Conservation (phyloP, 1,284 basidiomycete genomes). For the Cutaneotrichosporon daszewskae region DNA sequence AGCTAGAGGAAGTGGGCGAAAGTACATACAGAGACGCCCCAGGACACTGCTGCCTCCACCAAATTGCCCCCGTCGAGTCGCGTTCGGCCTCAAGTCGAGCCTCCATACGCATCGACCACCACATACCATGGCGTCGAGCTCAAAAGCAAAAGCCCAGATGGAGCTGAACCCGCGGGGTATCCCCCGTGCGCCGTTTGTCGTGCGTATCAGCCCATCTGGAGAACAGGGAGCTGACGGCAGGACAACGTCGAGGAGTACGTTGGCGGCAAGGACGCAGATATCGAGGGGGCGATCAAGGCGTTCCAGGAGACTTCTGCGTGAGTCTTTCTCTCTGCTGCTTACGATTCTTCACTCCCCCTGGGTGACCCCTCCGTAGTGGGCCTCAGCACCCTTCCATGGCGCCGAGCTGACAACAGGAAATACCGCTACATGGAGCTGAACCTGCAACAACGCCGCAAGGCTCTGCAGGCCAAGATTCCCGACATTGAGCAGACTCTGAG, state of each 20-base stretch:
- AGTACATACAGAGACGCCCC: too few species aligned
- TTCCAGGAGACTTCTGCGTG: constrained; percentile 93
- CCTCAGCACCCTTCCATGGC: too few species aligned
- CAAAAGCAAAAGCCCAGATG: constrained; percentile 28
- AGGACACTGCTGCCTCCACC: too few species aligned
- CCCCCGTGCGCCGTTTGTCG: constrained; percentile 90
- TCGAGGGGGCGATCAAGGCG: constrained; percentile 70
- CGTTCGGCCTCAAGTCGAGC: too few species aligned
- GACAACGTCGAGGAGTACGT: constrained; percentile 81
- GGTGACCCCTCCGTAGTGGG: too few species aligned
- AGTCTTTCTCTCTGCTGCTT: constrained; percentile 22
- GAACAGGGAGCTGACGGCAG: constrained; percentile 45
- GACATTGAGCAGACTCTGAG: constrained; percentile 89
- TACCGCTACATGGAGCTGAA: constrained; percentile 97
- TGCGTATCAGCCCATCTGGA: constrained; percentile 49
- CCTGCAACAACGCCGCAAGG: constrained; percentile 68
- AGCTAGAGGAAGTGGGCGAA: too few species aligned
- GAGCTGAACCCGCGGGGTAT: constrained; percentile 85
- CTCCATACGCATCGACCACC: too few species aligned
- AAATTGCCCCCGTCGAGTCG: too few species aligned
- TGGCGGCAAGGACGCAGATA: constrained; percentile 69
- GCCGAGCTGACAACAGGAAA: constrained; percentile 61
- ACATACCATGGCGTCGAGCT: constrained; percentile 21
- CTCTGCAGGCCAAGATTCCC: constrained; percentile 89
- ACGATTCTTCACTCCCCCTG: too few species aligned